phyloP scores from a whole-genome alignment of 1,139 yeast genomes.

The Nakaseomyces uthaithaninus region DNA sequence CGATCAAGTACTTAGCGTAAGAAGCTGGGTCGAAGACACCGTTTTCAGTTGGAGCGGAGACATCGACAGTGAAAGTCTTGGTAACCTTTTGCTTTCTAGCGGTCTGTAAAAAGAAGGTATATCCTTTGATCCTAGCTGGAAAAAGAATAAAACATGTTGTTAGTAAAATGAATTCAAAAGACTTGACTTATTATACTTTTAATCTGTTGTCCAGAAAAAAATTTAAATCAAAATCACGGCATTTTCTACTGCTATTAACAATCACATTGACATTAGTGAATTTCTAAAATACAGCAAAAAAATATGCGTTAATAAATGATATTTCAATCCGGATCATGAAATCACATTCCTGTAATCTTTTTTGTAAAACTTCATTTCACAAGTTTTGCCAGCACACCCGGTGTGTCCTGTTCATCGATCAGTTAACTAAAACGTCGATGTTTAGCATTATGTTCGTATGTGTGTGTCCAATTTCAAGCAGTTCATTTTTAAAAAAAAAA shows the following conservation, averaged over 20 bases:
- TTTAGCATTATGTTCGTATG: neutral
- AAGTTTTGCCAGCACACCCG: too few species aligned
- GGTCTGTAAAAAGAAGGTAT: constrained; percentile 40
- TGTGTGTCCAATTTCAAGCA: neutral
- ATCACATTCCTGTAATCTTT: too few species aligned
- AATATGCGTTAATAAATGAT: constrained; percentile 5
- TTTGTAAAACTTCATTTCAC: too few species aligned
- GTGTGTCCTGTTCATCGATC: neutral
- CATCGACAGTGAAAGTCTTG: constrained; percentile 93
- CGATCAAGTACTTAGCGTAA: constrained; percentile 95
- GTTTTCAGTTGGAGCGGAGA: constrained; percentile 94
- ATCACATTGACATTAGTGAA: constrained; percentile 31
- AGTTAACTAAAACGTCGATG: neutral
- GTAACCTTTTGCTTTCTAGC: constrained; percentile 71
- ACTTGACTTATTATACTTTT: too few species aligned
- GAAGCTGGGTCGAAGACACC: constrained; percentile 97
- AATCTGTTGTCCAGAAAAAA: neutral
- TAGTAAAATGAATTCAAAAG: constrained; percentile 16
- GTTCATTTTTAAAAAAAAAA: neutral
- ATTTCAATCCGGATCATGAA: neutral
- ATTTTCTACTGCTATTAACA: constrained; percentile 36
- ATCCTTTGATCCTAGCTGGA: neutral
- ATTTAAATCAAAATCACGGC: constrained; percentile 4
- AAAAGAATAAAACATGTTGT: constrained; percentile 12
- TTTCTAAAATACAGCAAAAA: constrained; percentile 33